Conservation (phyloP, 2,329 filamentous ascomycete species). For the Madurella mycetomatis region DNA sequence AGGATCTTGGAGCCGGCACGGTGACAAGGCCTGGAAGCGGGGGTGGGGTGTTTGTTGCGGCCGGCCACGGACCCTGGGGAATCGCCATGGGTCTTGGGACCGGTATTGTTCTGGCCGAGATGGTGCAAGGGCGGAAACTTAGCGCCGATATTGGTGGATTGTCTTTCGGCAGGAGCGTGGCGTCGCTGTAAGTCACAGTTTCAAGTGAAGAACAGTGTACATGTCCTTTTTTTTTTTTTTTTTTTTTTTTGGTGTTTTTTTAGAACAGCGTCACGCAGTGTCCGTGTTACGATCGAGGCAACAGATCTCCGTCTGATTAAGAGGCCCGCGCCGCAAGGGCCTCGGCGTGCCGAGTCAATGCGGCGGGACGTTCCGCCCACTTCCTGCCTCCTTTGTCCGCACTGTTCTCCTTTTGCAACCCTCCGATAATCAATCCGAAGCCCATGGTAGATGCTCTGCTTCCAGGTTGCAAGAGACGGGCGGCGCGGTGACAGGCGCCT, state of each 20-base stretch:
- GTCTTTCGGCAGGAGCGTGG: slow-evolving; percentile 20
- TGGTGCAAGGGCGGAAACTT: slow-evolving; percentile 55
- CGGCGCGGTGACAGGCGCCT: not conserved
- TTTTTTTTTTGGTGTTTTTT: not conserved
- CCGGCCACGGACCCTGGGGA: slow-evolving; percentile 75
- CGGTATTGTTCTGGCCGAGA: slow-evolving; percentile 65
- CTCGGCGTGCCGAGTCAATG: not conserved
- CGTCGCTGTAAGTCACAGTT: not conserved
- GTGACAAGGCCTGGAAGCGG: slow-evolving; percentile 38
- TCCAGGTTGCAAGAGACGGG: not conserved
- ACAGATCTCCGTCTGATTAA: not conserved
- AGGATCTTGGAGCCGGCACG: slow-evolving; percentile 47
- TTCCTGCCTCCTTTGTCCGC: too few species aligned
- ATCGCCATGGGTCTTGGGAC: slow-evolving; percentile 62
- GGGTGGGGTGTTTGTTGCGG: slow-evolving; percentile 65
- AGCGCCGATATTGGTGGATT: slow-evolving; percentile 58
- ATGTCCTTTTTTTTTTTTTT: too few species aligned
- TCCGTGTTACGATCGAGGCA: not conserved
- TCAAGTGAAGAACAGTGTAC: not conserved
- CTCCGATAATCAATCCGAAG: too few species aligned
- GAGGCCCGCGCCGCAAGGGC: not conserved
- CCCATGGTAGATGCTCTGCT: too few species aligned
- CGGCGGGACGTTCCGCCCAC: not conserved
- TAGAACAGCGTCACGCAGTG: not conserved
- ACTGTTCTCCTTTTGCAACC: not conserved